phyloP scores from a whole-genome alignment of 164 flowering plant species.

The Taxillus chinensis region DNA sequence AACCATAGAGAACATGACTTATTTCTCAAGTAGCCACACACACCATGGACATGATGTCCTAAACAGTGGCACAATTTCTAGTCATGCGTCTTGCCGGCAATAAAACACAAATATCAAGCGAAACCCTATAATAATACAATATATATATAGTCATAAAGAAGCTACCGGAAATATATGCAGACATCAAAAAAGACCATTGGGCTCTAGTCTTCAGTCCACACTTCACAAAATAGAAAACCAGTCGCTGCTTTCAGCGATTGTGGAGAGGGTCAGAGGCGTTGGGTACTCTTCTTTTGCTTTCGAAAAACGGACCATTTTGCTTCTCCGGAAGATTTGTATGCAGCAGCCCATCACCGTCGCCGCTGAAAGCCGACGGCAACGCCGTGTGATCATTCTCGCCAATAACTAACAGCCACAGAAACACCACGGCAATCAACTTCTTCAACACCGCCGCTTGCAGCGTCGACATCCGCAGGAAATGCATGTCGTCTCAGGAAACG shows the following conservation, averaged over 20 bases:
- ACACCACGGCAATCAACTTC: background rate
- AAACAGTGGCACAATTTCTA: no score
- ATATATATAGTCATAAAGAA: no score
- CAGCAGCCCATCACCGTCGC: conserved; percentile 5
- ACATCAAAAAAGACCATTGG: no score
- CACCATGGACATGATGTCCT: no score
- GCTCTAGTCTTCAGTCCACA: no score
- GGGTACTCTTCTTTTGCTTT: conserved; percentile 45
- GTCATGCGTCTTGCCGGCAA: no score
- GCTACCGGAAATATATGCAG: no score
- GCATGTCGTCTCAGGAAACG: background rate
- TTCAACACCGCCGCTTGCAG: background rate
- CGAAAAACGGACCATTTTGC: conserved; percentile 14
- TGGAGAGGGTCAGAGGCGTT: conserved; percentile 59
- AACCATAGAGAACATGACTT: no score
- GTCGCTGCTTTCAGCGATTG: conserved; percentile 27
- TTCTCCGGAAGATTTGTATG: conserved; percentile 4
- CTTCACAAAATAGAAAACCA: no score
- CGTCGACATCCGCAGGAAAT: background rate
- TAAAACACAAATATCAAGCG: no score
- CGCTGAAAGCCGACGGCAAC: conserved; percentile 10
- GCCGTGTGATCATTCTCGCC: background rate
- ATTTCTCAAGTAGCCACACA: no score
- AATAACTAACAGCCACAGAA: background rate
- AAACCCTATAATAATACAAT: no score